Percentiles rank a stretch among this genome's conserved stretches.
These are phyloP conservation scores for Saussurea involucrata DNA, from an alignment of 129 eudicot genomes.

Conservation along the genomic window DNA sequence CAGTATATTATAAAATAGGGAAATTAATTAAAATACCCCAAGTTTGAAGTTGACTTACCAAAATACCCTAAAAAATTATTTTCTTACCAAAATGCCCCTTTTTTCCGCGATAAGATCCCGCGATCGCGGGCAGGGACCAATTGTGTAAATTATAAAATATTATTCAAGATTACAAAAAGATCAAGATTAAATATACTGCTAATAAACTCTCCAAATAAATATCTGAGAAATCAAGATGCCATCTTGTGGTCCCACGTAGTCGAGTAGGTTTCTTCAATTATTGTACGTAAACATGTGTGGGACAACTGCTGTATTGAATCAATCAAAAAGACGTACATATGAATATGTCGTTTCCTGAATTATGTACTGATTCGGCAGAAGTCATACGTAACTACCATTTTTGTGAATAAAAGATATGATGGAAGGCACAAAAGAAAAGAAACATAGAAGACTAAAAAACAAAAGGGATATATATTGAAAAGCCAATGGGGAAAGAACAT, in stretches of 20 bases:
- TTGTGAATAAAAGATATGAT: constrained; percentile 13
- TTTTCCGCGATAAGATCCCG: too few relatives aligned
- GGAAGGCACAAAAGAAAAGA: not conserved
- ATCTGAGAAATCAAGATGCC: not conserved
- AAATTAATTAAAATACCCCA: too few relatives aligned
- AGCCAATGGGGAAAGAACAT: constrained; percentile 3
- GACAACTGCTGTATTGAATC: not conserved
- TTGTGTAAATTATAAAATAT: not conserved
- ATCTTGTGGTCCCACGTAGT: constrained; percentile 9
- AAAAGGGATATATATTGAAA: not conserved
- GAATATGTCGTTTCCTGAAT: constrained; percentile 9
- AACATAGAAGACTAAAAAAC: not conserved
- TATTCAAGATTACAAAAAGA: not conserved
- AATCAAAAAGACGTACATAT: not conserved
- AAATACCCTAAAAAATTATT: too few relatives aligned
- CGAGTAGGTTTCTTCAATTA: constrained; percentile 8
- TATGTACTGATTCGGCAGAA: not conserved
- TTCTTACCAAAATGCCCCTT: too few relatives aligned
- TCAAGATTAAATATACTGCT: not conserved
- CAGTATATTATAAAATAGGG: not conserved
- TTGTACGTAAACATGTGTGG: constrained; percentile 14
- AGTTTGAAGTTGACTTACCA: too few relatives aligned
- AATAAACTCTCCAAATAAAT: not conserved
- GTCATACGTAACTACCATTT: constrained; percentile 3
- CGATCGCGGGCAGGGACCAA: too few relatives aligned